Base-by-base conservation (phyloP, 331 rosid genomes). In the Telfairia occidentalis region DNA sequence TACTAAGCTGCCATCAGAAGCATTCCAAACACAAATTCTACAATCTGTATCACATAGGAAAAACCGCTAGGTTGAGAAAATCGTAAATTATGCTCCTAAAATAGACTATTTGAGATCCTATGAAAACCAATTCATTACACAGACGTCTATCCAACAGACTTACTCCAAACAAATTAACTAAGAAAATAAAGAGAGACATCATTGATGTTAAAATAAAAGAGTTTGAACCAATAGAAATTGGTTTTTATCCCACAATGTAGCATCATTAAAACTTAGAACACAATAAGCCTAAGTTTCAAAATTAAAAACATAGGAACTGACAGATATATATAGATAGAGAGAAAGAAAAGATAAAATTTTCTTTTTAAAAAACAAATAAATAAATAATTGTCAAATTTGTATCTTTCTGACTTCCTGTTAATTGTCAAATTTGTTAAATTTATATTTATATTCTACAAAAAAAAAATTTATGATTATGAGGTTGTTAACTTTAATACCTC, bases 1-100 rank as follows among this genome's bases (percentile, higher is more conserved):
- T 23, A 95, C 99, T 81, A 95, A 81, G 90, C 99, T 88, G 67
- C 99, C 99, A 83, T 91, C 97, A 78, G 97, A 84, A 72, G 99
- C 99, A 87, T 95, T 95, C 99, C 99, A 95, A 77, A 95, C 99
- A 80, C 99, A 95, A 79, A 91, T 95, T 85, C 97, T 86, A 87
- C 96, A 90, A 88, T 95, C 97, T 95, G 96, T 75, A 81, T 75
- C 58, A 84, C 46, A 73, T 50, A 35, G 81, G 79, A 37, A 77
- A 81, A 28, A 78, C 76, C 61, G 45, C 75, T 64, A 53, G 73
- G 29, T 74, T 69, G 81, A 76, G 64, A 50, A 40, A 78, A 5
- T 38, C 16, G 71, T 37, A 60, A 78, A 57, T 38, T 43, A 4
- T 19, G 50, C 48, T 54, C 49, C 75, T 70, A 71, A 79, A 72